Conservation (phyloP, 495 filamentous ascomycete species). For the Geopyxis carbonaria region DNA sequence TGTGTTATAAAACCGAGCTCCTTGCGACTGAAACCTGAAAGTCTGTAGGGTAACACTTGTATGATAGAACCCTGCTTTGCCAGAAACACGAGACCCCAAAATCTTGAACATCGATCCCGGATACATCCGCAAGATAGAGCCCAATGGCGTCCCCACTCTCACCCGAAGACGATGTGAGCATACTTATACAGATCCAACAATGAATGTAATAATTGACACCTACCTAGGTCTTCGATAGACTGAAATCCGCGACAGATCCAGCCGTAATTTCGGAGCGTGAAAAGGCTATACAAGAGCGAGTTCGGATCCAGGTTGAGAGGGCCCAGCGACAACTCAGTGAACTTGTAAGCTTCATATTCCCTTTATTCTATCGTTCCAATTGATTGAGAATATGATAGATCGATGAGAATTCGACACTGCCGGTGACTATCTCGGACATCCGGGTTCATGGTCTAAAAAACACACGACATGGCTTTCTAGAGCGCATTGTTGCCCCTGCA, state of each 20-base stretch:
- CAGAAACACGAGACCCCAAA: neutral
- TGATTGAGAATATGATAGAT: slow-evolving; percentile 33
- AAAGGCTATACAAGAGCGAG: slow-evolving; percentile 42
- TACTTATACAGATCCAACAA: neutral
- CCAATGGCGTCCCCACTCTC: slow-evolving; percentile 36
- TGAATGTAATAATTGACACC: too few species aligned
- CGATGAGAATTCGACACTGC: slow-evolving; percentile 61
- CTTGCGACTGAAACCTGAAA: too few species aligned
- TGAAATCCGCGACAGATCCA: slow-evolving; percentile 45
- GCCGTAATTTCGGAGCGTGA: slow-evolving; percentile 44
- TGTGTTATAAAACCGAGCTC: slow-evolving; percentile 1
- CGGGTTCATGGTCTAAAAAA: slow-evolving; percentile 59
- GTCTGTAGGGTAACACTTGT: neutral
- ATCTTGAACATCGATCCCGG: neutral
- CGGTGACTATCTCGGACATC: slow-evolving; percentile 63
- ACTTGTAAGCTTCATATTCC: slow-evolving; percentile 26
- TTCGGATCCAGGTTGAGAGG: slow-evolving; percentile 48
- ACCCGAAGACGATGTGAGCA: slow-evolving; percentile 31
- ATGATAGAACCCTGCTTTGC: neutral
- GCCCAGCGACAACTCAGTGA: slow-evolving; percentile 45
- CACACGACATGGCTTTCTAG: slow-evolving; percentile 63
- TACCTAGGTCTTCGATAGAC: slow-evolving; percentile 45
- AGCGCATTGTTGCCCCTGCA: slow-evolving; percentile 59
- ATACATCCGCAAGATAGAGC: neutral
- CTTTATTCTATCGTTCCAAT: neutral